Conservation (phyloP, 495 filamentous ascomycete genomes). For the Annulohypoxylon nitens region DNA sequence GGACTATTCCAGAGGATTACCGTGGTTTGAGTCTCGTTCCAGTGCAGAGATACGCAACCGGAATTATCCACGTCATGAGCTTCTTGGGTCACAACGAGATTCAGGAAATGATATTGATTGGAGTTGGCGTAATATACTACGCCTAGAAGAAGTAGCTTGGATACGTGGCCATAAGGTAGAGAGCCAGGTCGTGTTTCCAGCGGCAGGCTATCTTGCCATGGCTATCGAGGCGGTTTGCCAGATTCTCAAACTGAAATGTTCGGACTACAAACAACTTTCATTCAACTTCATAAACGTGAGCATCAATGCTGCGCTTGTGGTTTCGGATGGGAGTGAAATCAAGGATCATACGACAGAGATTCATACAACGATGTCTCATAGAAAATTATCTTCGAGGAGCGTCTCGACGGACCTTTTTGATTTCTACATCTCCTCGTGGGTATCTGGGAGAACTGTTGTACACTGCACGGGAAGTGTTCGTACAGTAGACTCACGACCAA, state of each 20-base stretch:
- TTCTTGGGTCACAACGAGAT: slow-evolving; percentile 31
- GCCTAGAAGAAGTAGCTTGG: slow-evolving; percentile 56
- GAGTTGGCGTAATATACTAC: slow-evolving; percentile 44
- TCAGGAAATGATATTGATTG: slow-evolving; percentile 34
- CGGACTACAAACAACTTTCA: background rate
- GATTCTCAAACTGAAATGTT: slow-evolving; percentile 50
- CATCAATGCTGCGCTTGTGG: slow-evolving; percentile 18
- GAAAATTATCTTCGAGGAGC: slow-evolving; percentile 30
- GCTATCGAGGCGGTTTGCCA: slow-evolving; percentile 64
- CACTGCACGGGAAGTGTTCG: slow-evolving; percentile 45
- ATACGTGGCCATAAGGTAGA: slow-evolving; percentile 60
- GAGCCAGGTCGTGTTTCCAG: slow-evolving; percentile 64
- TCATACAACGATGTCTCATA: slow-evolving; percentile 33
- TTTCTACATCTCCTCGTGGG: slow-evolving; percentile 47
- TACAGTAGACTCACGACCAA: background rate
- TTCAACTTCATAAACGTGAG: slow-evolving; percentile 26
- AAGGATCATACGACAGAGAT: no score
- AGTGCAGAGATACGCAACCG: slow-evolving; percentile 53
- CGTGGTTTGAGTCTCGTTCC: slow-evolving; percentile 58
- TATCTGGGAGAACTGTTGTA: slow-evolving; percentile 14
- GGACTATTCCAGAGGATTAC: slow-evolving; percentile 46
- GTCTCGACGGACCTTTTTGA: slow-evolving; percentile 39
- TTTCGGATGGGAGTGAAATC: slow-evolving; percentile 8
- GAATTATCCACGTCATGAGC: slow-evolving; percentile 31
- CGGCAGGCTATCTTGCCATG: slow-evolving; percentile 63